Percentiles rank a stretch among this genome's conserved stretches.
Evolutionary conservation across 805 yeast species (phyloP).

Genomic region (Teunomyces stri): DNA sequence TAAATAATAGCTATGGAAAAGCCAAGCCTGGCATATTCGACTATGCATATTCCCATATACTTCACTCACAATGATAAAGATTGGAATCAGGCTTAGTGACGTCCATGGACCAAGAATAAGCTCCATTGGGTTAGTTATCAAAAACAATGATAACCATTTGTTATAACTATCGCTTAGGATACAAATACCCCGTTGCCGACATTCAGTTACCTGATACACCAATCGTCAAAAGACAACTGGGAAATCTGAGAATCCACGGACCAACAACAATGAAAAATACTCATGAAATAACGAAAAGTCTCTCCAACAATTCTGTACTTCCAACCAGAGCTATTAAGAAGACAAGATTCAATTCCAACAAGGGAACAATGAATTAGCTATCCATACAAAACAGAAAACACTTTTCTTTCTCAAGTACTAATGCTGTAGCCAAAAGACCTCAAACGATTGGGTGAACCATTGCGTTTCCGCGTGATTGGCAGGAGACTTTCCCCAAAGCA

Average conservation of each 20-base stretch:
- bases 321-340: constrained; percentile 17
- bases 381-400: background rate
- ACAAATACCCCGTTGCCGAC: constrained; percentile 62
- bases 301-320: background rate
- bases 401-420: background rate
- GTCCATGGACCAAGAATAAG: constrained; percentile 74
- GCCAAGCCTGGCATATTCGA: constrained; percentile 62
- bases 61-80: no score
- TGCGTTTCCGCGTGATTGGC: constrained; percentile 70
- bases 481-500: constrained; percentile 92
- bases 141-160: constrained; percentile 46
- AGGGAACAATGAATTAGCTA: constrained; percentile 14
- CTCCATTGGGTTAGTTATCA: constrained; percentile 73
- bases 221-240: constrained; percentile 17
- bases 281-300: background rate
- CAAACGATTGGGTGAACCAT: constrained; percentile 30
- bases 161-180: constrained; percentile 73
- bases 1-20: constrained; percentile 2
- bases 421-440: constrained; percentile 3
- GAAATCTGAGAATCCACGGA: constrained; percentile 5
- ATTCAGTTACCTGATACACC: constrained; percentile 17
- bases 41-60: constrained; percentile 42
- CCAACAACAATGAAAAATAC: background rate
- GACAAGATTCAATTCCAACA: constrained; percentile 16
- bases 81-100: constrained; percentile 26